Percentiles rank a stretch among this genome's conserved stretches.
Conservation (phyloP, 2,329 filamentous ascomycete genomes). For the Nakataea oryzae region DNA sequence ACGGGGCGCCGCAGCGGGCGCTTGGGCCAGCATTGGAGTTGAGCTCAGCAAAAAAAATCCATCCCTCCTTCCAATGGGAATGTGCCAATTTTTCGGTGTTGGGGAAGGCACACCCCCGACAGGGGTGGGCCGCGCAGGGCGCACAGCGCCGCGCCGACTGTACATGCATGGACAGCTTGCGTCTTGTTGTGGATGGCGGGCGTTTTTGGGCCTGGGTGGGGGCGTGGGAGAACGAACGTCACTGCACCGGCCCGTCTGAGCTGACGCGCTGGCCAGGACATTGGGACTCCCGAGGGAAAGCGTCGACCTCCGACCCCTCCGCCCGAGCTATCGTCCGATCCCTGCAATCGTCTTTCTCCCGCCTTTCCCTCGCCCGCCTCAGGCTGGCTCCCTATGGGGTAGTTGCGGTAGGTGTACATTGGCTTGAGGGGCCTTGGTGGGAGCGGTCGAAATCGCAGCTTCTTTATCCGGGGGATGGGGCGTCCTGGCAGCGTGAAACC, state of each 20-base stretch:
- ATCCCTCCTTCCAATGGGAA: conserved; percentile 3
- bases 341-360: neutral
- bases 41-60: conserved; percentile 2
- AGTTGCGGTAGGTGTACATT: too few relatives aligned
- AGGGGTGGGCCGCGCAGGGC: neutral
- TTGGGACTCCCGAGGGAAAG: neutral
- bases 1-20: neutral
- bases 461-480: neutral
- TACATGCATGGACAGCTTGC: neutral
- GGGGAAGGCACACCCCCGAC: conserved; percentile 1
- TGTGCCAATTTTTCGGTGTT: conserved; percentile 3
- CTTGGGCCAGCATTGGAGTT: neutral
- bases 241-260: neutral
- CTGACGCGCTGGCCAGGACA: neutral
- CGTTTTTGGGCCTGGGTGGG: neutral
- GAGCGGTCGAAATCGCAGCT: neutral
- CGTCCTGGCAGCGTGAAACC: neutral
- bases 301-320: neutral
- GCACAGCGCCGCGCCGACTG: neutral
- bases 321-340: neutral
- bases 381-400: too few relatives aligned
- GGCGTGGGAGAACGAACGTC: neutral
- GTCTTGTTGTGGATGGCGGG: neutral
- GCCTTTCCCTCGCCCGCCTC: neutral
- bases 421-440: neutral